Base-by-base conservation (phyloP, 148 eudicot species). In the Agrostemma githago region DNA sequence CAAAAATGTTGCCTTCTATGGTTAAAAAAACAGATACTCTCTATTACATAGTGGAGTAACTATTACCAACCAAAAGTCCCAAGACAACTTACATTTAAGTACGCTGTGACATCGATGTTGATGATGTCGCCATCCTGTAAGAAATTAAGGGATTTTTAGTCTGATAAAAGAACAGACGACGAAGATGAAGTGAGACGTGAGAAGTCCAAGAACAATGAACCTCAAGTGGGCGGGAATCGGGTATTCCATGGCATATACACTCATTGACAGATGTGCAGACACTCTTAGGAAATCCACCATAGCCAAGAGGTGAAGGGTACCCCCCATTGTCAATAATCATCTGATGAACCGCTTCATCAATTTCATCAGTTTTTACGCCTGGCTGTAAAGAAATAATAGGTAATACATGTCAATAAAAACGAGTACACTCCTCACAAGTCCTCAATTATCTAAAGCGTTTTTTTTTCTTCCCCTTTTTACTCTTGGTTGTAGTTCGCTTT, bases 201-300 rank as follows among this genome's bases (percentile, higher is more conserved):
- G 54, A 43, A 60, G 40, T 53, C 48, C 39, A 58, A 69, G 69
- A 5, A 61, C 19, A 66, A 70, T 83, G 68, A 82, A 95, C 99
- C 96, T 95, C 92, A 74, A 95, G 96, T 26, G 85, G 80, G 44
- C 94, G 90, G 68, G 99, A 95, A 92, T 95, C 99, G 44, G 99
- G 99, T 72, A 95, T 95, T 68, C 99, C 99, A 81, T 95, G 99
- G 88, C 99, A 95, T 82, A 95, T 92, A 82, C 99, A 95, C 80
- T 95, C 99, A 71, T 95, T 95, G 68, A 92, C 91, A n/a, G 99
- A 95, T 63, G 99, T 95, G 74, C 99, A 95, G 19, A 95, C 99
- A 82, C 99, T 95, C 84, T 95, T 95, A 20, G 99, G 99, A 78
- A 95, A 95, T 10, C 99, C 96, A 65, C 99, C 97, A 81, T 95